Evolutionary conservation across 495 filamentous ascomycete genomes (phyloP).

Genomic region (Annulohypoxylon bovei): DNA sequence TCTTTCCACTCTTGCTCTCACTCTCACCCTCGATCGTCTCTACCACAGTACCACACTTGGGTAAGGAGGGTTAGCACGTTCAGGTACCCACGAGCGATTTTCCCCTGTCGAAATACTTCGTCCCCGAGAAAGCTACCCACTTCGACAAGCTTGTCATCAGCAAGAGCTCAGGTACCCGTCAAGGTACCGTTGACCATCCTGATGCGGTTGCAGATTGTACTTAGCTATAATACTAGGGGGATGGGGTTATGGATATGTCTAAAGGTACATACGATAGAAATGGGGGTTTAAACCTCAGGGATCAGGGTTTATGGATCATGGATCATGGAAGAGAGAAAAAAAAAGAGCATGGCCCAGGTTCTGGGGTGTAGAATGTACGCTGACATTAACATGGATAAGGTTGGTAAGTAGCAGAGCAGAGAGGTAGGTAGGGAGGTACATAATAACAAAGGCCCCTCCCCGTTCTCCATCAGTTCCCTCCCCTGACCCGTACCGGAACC

Average conservation of each 20-base stretch:
- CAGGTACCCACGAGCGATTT: constrained; percentile 9
- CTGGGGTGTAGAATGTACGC: constrained; percentile 16
- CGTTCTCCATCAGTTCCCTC: background rate
- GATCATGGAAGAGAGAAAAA: constrained; percentile 13
- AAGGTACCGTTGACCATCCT: constrained; percentile 12
- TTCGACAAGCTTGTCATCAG: constrained; percentile 19
- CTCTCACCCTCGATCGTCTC: background rate
- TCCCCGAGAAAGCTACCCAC: constrained; percentile 15
- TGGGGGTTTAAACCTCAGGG: constrained; percentile 15
- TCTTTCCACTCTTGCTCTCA: background rate
- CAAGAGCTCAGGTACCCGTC: constrained; percentile 25
- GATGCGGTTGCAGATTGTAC: constrained; percentile 5
- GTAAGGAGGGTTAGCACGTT: background rate
- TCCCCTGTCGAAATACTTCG: background rate
- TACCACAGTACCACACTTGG: background rate
- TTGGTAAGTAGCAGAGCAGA: too few species aligned
- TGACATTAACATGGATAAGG: constrained; percentile 13
- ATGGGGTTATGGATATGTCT: constrained; percentile 14
- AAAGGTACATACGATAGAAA: constrained; percentile 3
- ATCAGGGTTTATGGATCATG: constrained; percentile 27
- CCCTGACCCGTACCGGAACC: background rate
- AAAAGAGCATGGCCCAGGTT: constrained; percentile 22
- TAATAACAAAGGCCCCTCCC: background rate
- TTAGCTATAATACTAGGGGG: constrained; percentile 16
- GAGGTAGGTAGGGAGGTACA: constrained; percentile 1